A percentile compares a stretch with the other conserved stretches of the same genome.
Evolutionary conservation across 495 filamentous ascomycete species (phyloP).

Genomic region (Tuber calosporum): DNA sequence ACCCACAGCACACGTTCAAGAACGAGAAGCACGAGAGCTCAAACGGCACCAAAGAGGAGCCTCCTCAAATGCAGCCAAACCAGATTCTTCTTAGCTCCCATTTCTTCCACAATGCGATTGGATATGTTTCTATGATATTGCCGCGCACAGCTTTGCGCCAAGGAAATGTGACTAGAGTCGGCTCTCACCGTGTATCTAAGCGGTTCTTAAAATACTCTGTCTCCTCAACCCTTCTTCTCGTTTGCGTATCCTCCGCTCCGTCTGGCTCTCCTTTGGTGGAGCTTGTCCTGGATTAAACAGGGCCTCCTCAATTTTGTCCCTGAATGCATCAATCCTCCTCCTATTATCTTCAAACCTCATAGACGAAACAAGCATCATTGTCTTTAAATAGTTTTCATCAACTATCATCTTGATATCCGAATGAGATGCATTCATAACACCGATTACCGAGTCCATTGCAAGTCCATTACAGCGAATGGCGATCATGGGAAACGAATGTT

Average conservation of each 20-base stretch:
- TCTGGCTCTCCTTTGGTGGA: conserved; percentile 25
- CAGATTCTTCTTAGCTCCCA: not conserved
- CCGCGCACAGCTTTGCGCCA: not conserved
- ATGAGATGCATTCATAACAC: conserved; percentile 46
- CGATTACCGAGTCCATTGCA: conserved; percentile 70
- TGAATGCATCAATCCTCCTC: conserved; percentile 50
- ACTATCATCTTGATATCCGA: conserved; percentile 43
- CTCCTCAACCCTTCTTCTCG: conserved; percentile 34
- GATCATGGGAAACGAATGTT: conserved; percentile 60
- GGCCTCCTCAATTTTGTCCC: conserved; percentile 14
- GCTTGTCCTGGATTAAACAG: conserved; percentile 19
- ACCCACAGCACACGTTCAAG: not conserved
- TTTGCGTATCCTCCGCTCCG: conserved; percentile 27
- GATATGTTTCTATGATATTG: not conserved
- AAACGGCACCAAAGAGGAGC: not conserved
- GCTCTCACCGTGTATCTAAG: not conserved
- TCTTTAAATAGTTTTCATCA: conserved; percentile 47
- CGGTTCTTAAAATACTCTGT: conserved; percentile 17
- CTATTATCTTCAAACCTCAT: conserved; percentile 68
- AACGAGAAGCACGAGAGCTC: not conserved
- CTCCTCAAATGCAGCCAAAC: not conserved
- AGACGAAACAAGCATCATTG: conserved; percentile 62
- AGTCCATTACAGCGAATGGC: conserved; percentile 75
- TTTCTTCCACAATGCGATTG: not conserved
- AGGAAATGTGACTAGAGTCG: not conserved